Evolutionary conservation across 768 basidiomycete genomes (phyloP).

Genomic region (Russula virescens): DNA sequence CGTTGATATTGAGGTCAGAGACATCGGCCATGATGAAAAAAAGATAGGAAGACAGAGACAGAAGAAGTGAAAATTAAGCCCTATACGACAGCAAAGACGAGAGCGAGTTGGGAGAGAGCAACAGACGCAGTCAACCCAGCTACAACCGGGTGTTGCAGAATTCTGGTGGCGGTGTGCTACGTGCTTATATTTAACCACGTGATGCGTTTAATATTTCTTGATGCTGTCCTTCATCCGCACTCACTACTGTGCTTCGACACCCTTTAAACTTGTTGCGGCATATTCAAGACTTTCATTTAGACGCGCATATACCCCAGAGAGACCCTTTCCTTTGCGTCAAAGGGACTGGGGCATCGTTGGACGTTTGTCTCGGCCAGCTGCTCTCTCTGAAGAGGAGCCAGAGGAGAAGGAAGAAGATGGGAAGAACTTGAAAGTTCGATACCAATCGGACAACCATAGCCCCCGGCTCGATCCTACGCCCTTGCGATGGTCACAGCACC

Average conservation of each 20-base stretch:
- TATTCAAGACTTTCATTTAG: neutral
- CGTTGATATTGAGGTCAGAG: slow-evolving; percentile 23
- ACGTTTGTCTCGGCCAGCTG: slow-evolving; percentile 12
- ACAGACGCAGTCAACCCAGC: neutral
- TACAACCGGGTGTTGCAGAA: neutral
- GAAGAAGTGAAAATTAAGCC: neutral
- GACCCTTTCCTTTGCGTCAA: neutral
- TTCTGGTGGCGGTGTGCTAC: slow-evolving; percentile 18
- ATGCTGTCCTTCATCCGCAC: slow-evolving; percentile 6
- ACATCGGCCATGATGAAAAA: slow-evolving; percentile 22
- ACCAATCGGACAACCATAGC: slow-evolving; percentile 19
- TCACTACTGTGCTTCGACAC: neutral
- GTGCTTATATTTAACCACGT: neutral
- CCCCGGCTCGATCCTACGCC: slow-evolving; percentile 26
- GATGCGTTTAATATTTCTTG: neutral
- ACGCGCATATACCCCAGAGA: neutral
- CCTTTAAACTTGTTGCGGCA: neutral
- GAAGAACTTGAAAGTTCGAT: slow-evolving; percentile 8
- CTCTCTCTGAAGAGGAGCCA: neutral
- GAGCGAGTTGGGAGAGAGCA: neutral
- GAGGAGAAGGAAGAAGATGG: slow-evolving; percentile 4
- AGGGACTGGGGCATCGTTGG: slow-evolving; percentile 22
- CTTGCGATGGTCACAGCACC: slow-evolving; percentile 28
- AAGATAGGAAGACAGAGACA: neutral
- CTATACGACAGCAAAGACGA: slow-evolving; percentile 9